phyloP scores from a whole-genome alignment of 768 basidiomycete genomes.

The Pleurotus sapidus region DNA sequence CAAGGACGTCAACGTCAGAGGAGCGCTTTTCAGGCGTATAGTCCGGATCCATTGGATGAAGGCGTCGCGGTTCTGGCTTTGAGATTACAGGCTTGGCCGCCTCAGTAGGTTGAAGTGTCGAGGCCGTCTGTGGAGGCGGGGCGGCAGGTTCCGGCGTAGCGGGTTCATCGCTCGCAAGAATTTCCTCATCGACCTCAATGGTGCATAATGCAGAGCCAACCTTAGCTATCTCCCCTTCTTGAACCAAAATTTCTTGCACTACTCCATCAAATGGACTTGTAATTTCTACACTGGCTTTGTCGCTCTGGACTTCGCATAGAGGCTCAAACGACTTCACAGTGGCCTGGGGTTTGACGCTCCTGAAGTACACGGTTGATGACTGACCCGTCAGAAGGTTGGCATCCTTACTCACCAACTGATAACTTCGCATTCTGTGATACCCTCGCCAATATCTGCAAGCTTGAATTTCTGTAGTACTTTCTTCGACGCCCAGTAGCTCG shows the following conservation, averaged over 20 bases:
- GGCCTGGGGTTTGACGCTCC: conserved; percentile 58
- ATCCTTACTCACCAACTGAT: conserved; percentile 67
- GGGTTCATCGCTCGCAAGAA: conserved; percentile 16
- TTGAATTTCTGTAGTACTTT: conserved; percentile 60
- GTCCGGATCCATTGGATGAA: conserved; percentile 68
- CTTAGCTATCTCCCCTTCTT: conserved; percentile 82
- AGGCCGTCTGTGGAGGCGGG: conserved; percentile 5
- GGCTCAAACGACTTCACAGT: conserved; percentile 63
- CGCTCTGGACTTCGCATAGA: conserved; percentile 84
- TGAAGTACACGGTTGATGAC: conserved; percentile 23
- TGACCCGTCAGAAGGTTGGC: conserved; percentile 7
- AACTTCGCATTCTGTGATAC: conserved; percentile 88
- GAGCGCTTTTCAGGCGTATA: conserved; percentile 16
- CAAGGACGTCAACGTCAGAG: conserved; percentile 40
- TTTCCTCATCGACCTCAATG: conserved; percentile 77
- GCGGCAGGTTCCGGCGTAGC: conserved; percentile 13
- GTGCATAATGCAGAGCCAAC: conserved; percentile 76
- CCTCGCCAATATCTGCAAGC: conserved; percentile 86
- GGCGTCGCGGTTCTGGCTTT: conserved; percentile 18
- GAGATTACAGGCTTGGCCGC: conserved; percentile 2
- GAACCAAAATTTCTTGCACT: conserved; percentile 67
- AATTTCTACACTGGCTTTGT: conserved; percentile 90
- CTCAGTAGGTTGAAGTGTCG: conserved; percentile 5
- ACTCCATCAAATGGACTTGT: conserved; percentile 83
- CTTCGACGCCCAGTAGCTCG: conserved; percentile 23